Evolutionary conservation across 495 filamentous ascomycete genomes (phyloP).

Genomic region (Penicillium goetzii): DNA sequence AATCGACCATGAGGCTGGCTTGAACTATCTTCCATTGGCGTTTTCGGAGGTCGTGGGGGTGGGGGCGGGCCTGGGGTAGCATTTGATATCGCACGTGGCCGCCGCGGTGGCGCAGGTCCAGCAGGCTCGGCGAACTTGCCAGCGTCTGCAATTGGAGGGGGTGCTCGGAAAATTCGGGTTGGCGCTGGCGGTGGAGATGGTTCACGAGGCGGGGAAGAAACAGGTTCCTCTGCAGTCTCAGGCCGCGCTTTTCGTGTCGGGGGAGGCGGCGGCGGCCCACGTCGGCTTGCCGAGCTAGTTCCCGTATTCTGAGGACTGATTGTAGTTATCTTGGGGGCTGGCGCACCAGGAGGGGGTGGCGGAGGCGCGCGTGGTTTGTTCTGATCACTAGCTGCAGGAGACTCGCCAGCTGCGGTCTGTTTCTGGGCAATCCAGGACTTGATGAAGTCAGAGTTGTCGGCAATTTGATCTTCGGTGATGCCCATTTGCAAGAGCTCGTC

Average conservation of each 20-base stretch:
- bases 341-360: conserved; percentile 61
- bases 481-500: conserved; percentile 84
- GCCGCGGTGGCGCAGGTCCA: conserved; percentile 53
- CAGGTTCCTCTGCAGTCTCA: conserved; percentile 56
- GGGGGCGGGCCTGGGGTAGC: conserved; percentile 75
- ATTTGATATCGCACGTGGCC: conserved; percentile 62
- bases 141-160: conserved; percentile 83
- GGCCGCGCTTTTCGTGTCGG: conserved; percentile 67
- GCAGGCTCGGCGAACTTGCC: conserved; percentile 72
- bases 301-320: conserved; percentile 73
- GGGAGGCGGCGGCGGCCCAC: conserved; percentile 84
- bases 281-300: conserved; percentile 60
- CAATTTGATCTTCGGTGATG: conserved; percentile 89
- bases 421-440: conserved; percentile 85
- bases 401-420: conserved; percentile 55
- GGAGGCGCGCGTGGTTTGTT: conserved; percentile 58
- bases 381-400: conserved; percentile 33
- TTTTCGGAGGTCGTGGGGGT: conserved; percentile 86
- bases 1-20: conserved; percentile 54
- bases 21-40: conserved; percentile 70
- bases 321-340: conserved; percentile 49
- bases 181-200: conserved; percentile 51
- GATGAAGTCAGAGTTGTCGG: conserved; percentile 93
- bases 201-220: conserved; percentile 54
- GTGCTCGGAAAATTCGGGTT: conserved; percentile 69